Evolutionary conservation across 2,329 filamentous ascomycete genomes (phyloP), one percentile per base, ranked within the genome.

Genomic region (Fusarium dlaminii): DNA sequence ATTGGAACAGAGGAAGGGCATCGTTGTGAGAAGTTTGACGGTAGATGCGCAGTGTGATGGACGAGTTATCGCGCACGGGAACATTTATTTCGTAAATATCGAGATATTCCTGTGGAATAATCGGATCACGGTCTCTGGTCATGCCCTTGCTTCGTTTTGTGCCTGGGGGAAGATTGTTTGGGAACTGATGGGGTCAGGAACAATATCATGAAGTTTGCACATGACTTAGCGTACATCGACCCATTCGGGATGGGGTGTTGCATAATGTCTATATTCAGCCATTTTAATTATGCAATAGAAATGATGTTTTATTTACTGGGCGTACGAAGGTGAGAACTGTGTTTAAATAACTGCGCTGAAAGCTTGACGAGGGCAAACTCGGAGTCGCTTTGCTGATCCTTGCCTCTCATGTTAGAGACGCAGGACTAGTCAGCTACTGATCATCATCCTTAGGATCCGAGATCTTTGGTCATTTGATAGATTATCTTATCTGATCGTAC

Each of bases 51-150:
- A 78, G 57, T 5, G 73, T 65, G n/a, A 78, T 73, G 13, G 67
- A 42, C 7, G 61, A 22, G 3, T 37, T 61, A 42, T 79, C 77
- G 18, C 77, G 72, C 7, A 74, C 72, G 12, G 66, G 42, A 8
- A 79, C 63, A 14, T 72, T 57, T 24, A 78, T 62, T 34, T 80
- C 78, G 22, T 72, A 32, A 30, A 80, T 78, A 24, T 71, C 48
- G 4, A 80, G 64, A 2, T 71, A 73, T 36, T 51, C 48, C 32
- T 79, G 74, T 3, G 74, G 76, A 8, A 34, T 54, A 30, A 80
- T 78, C 22, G 78, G 73, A 30, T 72, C 20, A n/a, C 61, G 71
- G 11, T 68, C 70, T 24, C 77, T 66, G 14, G 57, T 72, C 72
- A 76, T 79, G 15, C 52, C 40, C 42, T 45, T n/a, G 22, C 36